A percentile compares a stretch with the other conserved stretches of the same genome.
Evolutionary conservation across 345 rosid genomes (phyloP).

Genomic region (Euphorbia peplus): DNA sequence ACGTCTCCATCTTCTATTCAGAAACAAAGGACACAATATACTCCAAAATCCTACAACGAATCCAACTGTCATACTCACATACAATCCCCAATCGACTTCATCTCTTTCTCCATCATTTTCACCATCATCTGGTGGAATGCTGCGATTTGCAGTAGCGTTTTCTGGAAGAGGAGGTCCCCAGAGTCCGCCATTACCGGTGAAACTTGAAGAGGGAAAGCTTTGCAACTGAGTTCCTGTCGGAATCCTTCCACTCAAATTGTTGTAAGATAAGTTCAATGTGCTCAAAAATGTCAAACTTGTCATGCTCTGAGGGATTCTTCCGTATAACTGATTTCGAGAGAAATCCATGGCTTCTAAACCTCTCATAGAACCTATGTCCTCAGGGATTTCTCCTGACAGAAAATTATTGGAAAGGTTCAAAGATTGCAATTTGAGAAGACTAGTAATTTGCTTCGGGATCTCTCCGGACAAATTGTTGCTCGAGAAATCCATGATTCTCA

Average conservation of each 20-base stretch:
- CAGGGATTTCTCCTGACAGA: not conserved
- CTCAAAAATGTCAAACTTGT: not conserved
- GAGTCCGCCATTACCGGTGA: not conserved
- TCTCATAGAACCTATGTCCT: not conserved
- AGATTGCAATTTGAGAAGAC: not conserved
- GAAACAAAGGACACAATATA: not conserved
- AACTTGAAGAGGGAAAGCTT: not conserved
- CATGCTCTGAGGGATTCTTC: conserved; percentile 3
- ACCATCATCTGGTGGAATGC: not conserved
- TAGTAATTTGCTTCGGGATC: not conserved
- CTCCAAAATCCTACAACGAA: not conserved
- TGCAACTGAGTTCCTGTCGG: not conserved
- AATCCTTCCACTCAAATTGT: not conserved
- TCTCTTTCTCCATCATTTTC: not conserved
- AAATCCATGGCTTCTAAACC: not conserved
- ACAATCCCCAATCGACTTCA: not conserved
- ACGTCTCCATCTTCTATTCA: not conserved
- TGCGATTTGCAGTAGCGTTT: not conserved
- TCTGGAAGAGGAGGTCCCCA: not conserved
- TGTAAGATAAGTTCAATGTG: not conserved
- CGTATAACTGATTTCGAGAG: not conserved
- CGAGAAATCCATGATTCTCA: not conserved
- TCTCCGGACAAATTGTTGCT: conserved; percentile 2
- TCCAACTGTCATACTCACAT: conserved; percentile 1
- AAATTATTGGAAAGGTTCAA: not conserved